Evolutionary conservation across 2,329 filamentous ascomycete species (phyloP).

Genomic region (Neoarthrinium moseri): DNA sequence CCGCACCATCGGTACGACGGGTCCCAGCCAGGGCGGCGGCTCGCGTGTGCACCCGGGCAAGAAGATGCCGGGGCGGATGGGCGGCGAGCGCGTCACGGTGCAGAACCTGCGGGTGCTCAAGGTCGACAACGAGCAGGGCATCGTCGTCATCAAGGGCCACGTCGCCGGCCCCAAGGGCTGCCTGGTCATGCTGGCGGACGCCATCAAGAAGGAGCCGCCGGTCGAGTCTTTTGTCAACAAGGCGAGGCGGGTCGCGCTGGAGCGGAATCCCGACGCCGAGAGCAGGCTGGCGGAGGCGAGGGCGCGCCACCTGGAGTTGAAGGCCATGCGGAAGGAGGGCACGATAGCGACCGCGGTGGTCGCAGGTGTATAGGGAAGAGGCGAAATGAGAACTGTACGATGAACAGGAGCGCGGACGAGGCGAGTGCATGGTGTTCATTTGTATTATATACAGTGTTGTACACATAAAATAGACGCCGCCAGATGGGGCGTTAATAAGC

Average conservation of each 20-base stretch:
- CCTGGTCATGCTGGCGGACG: slow-evolving; percentile 82
- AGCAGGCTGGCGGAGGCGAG: slow-evolving; percentile 47
- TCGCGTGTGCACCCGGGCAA: slow-evolving; percentile 92
- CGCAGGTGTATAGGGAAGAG: slow-evolving; percentile 10
- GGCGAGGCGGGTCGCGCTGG: slow-evolving; percentile 39
- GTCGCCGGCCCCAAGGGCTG: slow-evolving; percentile 88
- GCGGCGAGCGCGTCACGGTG: slow-evolving; percentile 80
- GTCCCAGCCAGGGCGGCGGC: slow-evolving; percentile 87
- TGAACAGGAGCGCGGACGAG: not conserved
- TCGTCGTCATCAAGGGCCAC: slow-evolving; percentile 83
- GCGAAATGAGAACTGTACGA: slow-evolving; percentile 19
- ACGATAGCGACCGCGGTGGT: slow-evolving; percentile 33
- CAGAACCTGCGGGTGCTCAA: slow-evolving; percentile 90
- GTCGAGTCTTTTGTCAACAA: slow-evolving; percentile 47
- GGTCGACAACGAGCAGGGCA: slow-evolving; percentile 82
- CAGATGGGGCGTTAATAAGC: slow-evolving; percentile 1
- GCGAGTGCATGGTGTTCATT: slow-evolving; percentile 5
- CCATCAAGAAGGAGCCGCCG: slow-evolving; percentile 76
- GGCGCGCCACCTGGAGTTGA: slow-evolving; percentile 51
- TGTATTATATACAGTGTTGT: slow-evolving; percentile 29
- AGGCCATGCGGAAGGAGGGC: slow-evolving; percentile 45
- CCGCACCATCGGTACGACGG: slow-evolving; percentile 85
- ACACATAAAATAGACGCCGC: slow-evolving; percentile 18
- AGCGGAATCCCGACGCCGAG: slow-evolving; percentile 47
- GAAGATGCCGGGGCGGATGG: slow-evolving; percentile 98